Conservation (phyloP, 352 stramenopile genomes). For the Phytophthora sansomeana region DNA sequence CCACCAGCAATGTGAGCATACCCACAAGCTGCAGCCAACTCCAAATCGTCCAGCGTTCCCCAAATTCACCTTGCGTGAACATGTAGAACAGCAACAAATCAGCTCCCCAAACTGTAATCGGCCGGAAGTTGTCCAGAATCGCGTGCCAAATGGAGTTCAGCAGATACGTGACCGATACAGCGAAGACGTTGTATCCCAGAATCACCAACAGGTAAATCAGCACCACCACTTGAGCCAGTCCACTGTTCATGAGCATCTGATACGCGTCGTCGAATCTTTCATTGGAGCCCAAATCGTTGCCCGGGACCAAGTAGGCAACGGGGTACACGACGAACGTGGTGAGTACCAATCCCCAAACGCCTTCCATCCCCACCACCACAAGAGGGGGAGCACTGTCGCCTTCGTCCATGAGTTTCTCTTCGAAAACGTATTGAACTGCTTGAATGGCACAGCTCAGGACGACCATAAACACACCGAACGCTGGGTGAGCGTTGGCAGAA, state of each 20-base stretch:
- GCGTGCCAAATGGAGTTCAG: constrained; percentile 98
- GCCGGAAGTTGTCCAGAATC: constrained; percentile 98
- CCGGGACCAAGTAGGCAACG: constrained; percentile 91
- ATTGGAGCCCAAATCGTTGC: constrained; percentile 94
- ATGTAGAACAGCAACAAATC: constrained; percentile 97
- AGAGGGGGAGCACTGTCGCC: constrained; percentile 93
- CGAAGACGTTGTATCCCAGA: constrained; percentile 97
- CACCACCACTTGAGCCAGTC: constrained; percentile 68
- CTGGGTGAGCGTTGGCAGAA: constrained; percentile 63
- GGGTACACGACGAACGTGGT: constrained; percentile 95
- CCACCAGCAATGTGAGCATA: constrained; percentile 94
- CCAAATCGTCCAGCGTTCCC: constrained; percentile 95
- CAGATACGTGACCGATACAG: constrained; percentile 96
- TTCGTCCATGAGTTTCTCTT: constrained; percentile 98
- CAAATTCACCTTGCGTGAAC: constrained; percentile 91
- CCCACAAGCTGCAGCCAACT: constrained; percentile 95
- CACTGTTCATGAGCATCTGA: constrained; percentile 76
- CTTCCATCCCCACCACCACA: constrained; percentile 96
- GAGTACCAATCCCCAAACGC: constrained; percentile 95
- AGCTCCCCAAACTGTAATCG: constrained; percentile 95
- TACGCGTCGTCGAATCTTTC: constrained; percentile 90
- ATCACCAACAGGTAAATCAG: constrained; percentile 94
- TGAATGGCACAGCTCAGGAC: constrained; percentile 96
- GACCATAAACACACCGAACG: constrained; percentile 94
- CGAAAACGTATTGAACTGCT: constrained; percentile 97